Evolutionary conservation across 2,329 filamentous ascomycete species (phyloP).

Genomic region (Ceratocystis harringtonii): DNA sequence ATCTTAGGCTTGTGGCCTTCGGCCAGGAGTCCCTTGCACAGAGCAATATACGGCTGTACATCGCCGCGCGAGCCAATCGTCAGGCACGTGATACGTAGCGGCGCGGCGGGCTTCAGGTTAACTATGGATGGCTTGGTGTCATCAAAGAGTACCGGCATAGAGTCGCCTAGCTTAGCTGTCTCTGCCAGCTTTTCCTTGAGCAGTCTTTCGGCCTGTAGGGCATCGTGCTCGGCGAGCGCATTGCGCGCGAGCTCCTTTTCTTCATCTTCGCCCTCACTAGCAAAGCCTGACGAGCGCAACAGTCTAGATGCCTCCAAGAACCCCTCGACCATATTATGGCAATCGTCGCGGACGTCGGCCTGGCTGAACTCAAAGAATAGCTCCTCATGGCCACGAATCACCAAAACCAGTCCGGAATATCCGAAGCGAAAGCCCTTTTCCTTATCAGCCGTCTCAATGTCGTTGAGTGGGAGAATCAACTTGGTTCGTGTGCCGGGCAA

Average conservation of each 20-base stretch:
- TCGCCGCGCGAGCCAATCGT: constrained; percentile 94
- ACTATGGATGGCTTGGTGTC: constrained; percentile 56
- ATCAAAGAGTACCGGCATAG: constrained; percentile 71
- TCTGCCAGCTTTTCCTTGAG: not conserved
- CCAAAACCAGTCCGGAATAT: constrained; percentile 79
- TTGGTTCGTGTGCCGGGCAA: constrained; percentile 83
- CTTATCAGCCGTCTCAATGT: constrained; percentile 86
- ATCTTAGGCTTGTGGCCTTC: constrained; percentile 81
- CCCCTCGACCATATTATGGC: constrained; percentile 30
- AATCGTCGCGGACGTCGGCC: constrained; percentile 71
- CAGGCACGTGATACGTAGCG: constrained; percentile 75
- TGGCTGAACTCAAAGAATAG: constrained; percentile 87
- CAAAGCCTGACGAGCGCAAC: not conserved
- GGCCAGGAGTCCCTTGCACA: constrained; percentile 77
- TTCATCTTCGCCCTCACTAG: constrained; percentile 26
- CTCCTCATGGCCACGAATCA: constrained; percentile 87
- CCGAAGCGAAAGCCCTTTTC: constrained; percentile 89
- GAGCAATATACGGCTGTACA: constrained; percentile 91
- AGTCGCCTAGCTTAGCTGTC: constrained; percentile 31
- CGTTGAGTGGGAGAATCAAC: constrained; percentile 74
- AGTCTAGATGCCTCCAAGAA: constrained; percentile 6
- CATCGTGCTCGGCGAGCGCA: constrained; percentile 66
- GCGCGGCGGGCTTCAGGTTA: constrained; percentile 71
- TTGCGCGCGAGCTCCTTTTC: constrained; percentile 56
- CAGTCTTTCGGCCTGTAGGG: constrained; percentile 41